Evolutionary conservation across 768 basidiomycete species (phyloP).

Genomic region (Tulasnella sp.): DNA sequence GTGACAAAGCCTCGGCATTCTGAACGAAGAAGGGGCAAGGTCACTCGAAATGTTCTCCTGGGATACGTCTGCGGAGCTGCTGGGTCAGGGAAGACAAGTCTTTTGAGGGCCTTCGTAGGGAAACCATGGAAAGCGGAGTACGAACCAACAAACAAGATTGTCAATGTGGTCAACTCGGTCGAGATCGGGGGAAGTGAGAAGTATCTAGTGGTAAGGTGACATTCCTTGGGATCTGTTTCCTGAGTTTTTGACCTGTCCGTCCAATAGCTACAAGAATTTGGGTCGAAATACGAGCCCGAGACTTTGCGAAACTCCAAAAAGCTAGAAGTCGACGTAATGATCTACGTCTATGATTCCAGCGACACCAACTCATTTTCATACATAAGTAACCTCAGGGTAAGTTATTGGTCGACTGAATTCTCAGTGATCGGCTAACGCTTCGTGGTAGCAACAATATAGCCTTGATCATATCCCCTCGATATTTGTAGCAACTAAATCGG

Average conservation of each 20-base stretch:
- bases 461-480: constrained; percentile 91
- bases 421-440: neutral
- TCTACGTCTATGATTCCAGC: constrained; percentile 95
- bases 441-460: constrained; percentile 86
- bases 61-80: constrained; percentile 94
- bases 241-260: constrained; percentile 20
- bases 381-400: constrained; percentile 91
- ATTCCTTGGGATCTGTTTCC: neutral
- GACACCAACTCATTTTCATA: constrained; percentile 99
- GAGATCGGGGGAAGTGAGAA: constrained; percentile 94
- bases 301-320: constrained; percentile 84
- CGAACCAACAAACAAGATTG: constrained; percentile 84
- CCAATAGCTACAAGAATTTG: constrained; percentile 89
- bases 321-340: constrained; percentile 89
- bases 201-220: constrained; percentile 77
- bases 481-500: constrained; percentile 98
- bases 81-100: constrained; percentile 88
- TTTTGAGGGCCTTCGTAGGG: constrained; percentile 79
- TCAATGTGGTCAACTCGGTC: constrained; percentile 91
- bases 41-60: constrained; percentile 85
- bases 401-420: neutral
- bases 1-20: constrained; percentile 78
- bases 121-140: constrained; percentile 67
- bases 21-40: constrained; percentile 82
- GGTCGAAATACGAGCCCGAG: constrained; percentile 91